Evolutionary conservation across 768 basidiomycete species (phyloP).

Genomic region (Lactifluus echinatus): DNA sequence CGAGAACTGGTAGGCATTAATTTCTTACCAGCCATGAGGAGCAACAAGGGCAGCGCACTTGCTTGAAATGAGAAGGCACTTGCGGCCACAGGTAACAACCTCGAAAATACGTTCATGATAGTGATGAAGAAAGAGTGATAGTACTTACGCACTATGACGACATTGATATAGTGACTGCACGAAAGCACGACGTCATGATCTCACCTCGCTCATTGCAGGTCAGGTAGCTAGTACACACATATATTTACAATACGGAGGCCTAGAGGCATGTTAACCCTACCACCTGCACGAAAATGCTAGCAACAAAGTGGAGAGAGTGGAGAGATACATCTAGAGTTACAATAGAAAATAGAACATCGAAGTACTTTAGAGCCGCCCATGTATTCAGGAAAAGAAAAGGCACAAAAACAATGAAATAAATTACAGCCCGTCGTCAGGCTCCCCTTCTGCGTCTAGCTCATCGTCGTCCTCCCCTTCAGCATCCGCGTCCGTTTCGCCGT

Average conservation of each 20-base stretch:
- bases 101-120: conserved; percentile 43
- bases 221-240: background rate
- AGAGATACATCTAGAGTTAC: conserved; percentile 15
- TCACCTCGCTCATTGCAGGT: no score
- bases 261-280: background rate
- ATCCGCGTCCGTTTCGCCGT: conserved; percentile 39
- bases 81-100: conserved; percentile 39
- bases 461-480: conserved; percentile 30
- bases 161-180: no score
- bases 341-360: conserved; percentile 1
- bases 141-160: background rate
- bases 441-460: conserved; percentile 29
- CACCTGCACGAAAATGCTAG: background rate
- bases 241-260: conserved; percentile 1
- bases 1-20: conserved; percentile 34
- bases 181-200: no score
- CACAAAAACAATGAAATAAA: conserved; percentile 9
- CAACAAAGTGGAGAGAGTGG: conserved; percentile 4
- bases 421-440: conserved; percentile 24
- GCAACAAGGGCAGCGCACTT: background rate
- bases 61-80: conserved; percentile 33
- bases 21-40: background rate
- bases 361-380: conserved; percentile 11
- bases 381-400: conserved; percentile 6
- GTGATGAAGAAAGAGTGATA: background rate